phyloP scores from a whole-genome alignment of 352 stramenopile genomes.

The Globisporangium nodosum region DNA sequence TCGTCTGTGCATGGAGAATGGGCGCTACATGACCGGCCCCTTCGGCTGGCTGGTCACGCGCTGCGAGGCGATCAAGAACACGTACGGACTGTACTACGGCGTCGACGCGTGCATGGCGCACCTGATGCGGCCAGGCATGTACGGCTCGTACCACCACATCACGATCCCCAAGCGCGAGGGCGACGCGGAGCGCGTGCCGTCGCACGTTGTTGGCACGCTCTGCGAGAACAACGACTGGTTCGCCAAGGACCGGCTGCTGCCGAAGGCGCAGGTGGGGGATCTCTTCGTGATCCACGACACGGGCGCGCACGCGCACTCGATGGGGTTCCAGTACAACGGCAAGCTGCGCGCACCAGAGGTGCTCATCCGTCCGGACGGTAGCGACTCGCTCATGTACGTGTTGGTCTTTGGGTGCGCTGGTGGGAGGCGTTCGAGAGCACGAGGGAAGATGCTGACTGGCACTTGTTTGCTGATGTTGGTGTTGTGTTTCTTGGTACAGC shows the following conservation, averaged over 20 bases:
- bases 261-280: constrained; percentile 69
- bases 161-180: constrained; percentile 58
- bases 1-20: constrained; percentile 87
- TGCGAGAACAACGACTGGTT: constrained; percentile 94
- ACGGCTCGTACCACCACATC: constrained; percentile 88
- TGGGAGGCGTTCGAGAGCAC: background rate
- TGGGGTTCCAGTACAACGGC: constrained; percentile 92
- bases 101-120: constrained; percentile 88
- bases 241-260: constrained; percentile 75
- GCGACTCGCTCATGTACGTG: constrained; percentile 64
- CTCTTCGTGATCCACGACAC: constrained; percentile 90
- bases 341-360: constrained; percentile 88
- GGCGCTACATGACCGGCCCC: constrained; percentile 84
- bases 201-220: constrained; percentile 82
- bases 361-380: constrained; percentile 53
- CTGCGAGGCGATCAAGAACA: constrained; percentile 84
- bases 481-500: constrained; percentile 22
- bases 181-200: constrained; percentile 18
- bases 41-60: constrained; percentile 83
- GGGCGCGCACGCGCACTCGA: constrained; percentile 87
- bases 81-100: constrained; percentile 83
- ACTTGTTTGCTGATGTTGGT: constrained; percentile 1
- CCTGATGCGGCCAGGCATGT: constrained; percentile 89
- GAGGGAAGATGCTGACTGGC: background rate
- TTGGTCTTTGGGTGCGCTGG: background rate